Evolutionary conservation across 2,329 filamentous ascomycete species (phyloP), one percentile per base, ranked within the genome.

Genomic region (Xylariales sp.): DNA sequence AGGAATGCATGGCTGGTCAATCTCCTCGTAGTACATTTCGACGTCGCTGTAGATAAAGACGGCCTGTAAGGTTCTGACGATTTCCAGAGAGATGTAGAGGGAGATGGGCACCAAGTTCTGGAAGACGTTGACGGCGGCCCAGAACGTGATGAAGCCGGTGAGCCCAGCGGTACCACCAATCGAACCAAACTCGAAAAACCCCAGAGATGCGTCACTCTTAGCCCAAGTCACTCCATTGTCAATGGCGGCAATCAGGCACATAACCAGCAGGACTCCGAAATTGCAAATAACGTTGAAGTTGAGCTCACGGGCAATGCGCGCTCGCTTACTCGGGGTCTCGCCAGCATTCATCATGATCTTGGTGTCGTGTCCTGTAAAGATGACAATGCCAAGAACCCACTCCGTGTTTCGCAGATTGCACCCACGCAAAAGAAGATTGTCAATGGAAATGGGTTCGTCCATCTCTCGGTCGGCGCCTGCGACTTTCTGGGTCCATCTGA

Each of bases 321-420:
- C 81, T 45, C 91, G 85, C 69, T 98, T 98, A 59, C 81, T 95
- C 11, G 94, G 93, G 2, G 93, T 98, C 45, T 91, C 84, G 43
- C 93, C 93, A 19, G 93, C 87, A 59, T 98, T 98, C 69, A 96
- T 85, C 93, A 98, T 98, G 60, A 96, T 97, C 67, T 97, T 98
- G 23, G 91, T 95, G 60, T 98, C 91, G 55, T 90, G 82, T 23
- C 93, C 93, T 12, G 93, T 97, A 64, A 95, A 98, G 14, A 95
- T 72, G 34, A 97, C 91, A 4, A 98, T 77, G 37, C 90, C 93
- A 5, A 98, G 75, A 38, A 89, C 76, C 93, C 93, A 98, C 56
- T 97, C 90, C 0, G 93, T 98, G 60, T 97, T 98, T 48, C 90
- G 81, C 33, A 98, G 66, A 51, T 89, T 94, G 65, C 89, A 95